Evolutionary conservation across 208 protist species (phyloP), one percentile per base, ranked within the genome.

Genomic region (Naegleria lovaniensis): DNA sequence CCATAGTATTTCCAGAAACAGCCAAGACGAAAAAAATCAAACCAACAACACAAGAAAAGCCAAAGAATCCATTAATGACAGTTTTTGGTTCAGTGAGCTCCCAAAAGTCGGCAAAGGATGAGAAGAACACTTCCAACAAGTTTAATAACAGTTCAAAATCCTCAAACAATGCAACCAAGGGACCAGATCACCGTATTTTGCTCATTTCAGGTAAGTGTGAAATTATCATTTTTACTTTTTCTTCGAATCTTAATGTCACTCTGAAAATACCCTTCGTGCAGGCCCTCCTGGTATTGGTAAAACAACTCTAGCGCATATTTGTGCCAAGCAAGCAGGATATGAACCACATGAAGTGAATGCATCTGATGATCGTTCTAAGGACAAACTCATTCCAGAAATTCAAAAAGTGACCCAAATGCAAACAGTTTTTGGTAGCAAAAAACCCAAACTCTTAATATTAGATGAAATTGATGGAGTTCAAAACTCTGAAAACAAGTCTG

Each of bases 271-370:
- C n/a, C n/a, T 48, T 48, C 7, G 43, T 48, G 67, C 25, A 36
- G 98, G 98, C 0, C 97, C 97, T 33, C 97, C 98, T 0, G 98
- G 98, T 36, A 92, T 97, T 16, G 98, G 98, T 33, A 99, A 99
- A 93, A 99, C 98, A 36, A 98, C 98, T 0, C 93, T 99, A 6
- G 97, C 96, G 19, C 96, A 98, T 88, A 95, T 99, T 9, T 90
- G 98, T 7, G 98, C 97, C 13, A 91, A 94, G 51, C 96, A 98
- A 88, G 97, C 96, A 90, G 97, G 97, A 1, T 99, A 98, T 92
- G 94, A 96, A 85, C 92, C 95, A 86, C 90, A 98, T 16, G 97
- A 99, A 91, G 95, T 99, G 67, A 99, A 99, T 93, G 98, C 98
- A 83, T 97, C 95, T 76, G 94, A 96, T 22, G 96, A 98, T 90